These are phyloP conservation scores for Claviceps cyperi DNA, from an alignment of 2,329 filamentous ascomycete genomes.

Conservation along the genomic window DNA sequence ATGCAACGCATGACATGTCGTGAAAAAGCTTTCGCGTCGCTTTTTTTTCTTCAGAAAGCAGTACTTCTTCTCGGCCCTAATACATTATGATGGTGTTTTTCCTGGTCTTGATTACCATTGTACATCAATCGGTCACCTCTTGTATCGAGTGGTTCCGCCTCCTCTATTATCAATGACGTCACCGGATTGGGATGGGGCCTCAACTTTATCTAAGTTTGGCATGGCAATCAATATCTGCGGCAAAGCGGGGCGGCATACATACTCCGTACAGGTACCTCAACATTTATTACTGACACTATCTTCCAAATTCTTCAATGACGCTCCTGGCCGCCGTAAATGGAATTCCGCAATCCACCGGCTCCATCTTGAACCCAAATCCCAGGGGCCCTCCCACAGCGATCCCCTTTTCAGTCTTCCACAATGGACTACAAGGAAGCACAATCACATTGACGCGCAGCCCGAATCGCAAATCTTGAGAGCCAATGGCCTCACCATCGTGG, in stretches of 20 bases:
- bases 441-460: constrained; percentile 36
- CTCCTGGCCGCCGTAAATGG: constrained; percentile 31
- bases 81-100: too few species aligned
- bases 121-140: too few species aligned
- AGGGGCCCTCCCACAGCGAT: constrained; percentile 20
- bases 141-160: too few species aligned
- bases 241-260: too few species aligned
- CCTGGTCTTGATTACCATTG: too few species aligned
- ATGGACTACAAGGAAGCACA: constrained; percentile 31
- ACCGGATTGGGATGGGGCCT: too few species aligned
- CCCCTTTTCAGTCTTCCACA: constrained; percentile 29
- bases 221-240: too few species aligned
- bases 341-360: constrained; percentile 13
- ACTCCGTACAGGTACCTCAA: too few species aligned
- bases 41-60: not conserved
- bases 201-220: too few species aligned
- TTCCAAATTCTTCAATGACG: constrained; percentile 32
- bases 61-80: too few species aligned
- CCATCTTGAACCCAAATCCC: constrained; percentile 15
- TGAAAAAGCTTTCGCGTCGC: not conserved
- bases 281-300: not conserved
- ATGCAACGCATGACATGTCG: not conserved
- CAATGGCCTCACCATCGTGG: constrained; percentile 33
- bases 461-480: constrained; percentile 35
- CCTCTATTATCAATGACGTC: too few species aligned